Conservation (phyloP, 768 basidiomycete genomes). For the Leccinum boreale region DNA sequence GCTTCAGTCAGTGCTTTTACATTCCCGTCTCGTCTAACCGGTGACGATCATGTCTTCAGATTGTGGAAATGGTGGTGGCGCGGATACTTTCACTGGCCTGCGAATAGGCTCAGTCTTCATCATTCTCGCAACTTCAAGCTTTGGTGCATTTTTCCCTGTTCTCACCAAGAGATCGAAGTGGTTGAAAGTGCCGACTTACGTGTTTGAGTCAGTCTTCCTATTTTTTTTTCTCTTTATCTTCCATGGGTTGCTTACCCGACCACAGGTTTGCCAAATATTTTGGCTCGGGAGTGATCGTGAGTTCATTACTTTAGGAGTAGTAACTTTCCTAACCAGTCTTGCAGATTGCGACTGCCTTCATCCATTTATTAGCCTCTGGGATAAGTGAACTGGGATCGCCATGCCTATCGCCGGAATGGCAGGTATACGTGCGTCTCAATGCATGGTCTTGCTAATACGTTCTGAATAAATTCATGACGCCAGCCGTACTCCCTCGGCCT, state of each 20-base stretch:
- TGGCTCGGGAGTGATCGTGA: slow-evolving; percentile 83
- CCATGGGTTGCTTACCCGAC: slow-evolving; percentile 1
- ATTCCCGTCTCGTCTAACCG: neutral
- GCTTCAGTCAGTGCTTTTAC: neutral
- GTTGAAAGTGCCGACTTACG: slow-evolving; percentile 35
- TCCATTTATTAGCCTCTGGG: slow-evolving; percentile 77
- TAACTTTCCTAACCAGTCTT: neutral
- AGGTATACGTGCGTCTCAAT: slow-evolving; percentile 55
- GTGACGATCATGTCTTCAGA: slow-evolving; percentile 23
- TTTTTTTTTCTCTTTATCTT: neutral
- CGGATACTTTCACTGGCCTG: slow-evolving; percentile 45
- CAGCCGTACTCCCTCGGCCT: slow-evolving; percentile 83
- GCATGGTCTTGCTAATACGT: neutral
- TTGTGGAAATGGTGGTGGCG: slow-evolving; percentile 55
- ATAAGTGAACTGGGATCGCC: slow-evolving; percentile 63
- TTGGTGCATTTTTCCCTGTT: slow-evolving; percentile 72
- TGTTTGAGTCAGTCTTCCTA: slow-evolving; percentile 65
- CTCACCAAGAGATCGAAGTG: slow-evolving; percentile 49
- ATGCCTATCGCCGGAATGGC: slow-evolving; percentile 73
- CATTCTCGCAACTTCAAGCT: slow-evolving; percentile 55
- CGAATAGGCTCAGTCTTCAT: slow-evolving; percentile 76
- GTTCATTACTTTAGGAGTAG: slow-evolving; percentile 22
- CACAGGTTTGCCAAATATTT: slow-evolving; percentile 83
- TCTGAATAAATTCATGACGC: neutral
- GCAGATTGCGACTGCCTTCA: slow-evolving; percentile 87